Evolutionary conservation across 1,284 basidiomycete species (phyloP), one percentile per base, ranked within the genome.

Genomic region (Gomphus bonarii): DNA sequence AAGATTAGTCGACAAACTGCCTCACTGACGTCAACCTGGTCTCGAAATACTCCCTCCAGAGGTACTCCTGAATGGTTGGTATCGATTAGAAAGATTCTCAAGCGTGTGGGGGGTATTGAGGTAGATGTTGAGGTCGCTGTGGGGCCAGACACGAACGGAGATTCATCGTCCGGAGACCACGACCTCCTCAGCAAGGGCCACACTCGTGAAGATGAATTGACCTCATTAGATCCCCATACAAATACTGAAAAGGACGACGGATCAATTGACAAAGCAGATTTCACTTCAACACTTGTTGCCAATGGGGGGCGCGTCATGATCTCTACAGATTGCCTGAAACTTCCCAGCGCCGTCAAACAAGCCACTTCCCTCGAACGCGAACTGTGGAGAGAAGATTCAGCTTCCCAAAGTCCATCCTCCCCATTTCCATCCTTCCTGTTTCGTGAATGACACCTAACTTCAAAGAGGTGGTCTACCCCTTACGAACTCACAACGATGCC

Each of bases 1-100:
- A 84, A 78, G 33, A 73, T 88, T 33, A 80, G 88, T 14, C 78
- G 80, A 36, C 38, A 31, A 18, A 58, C 57, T 20, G 43, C 47
- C 3, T 30, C 57, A 6, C 33, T 53, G 42, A 46, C 50, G 1
- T 53, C 57, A 14, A 35, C 40, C 12, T 58, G 47, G 48, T 57
- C 55, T 42, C 48, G 50, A 16, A 18, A 33, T 22, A 25, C 38
- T 18, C 11, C 49, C 31, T 25, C 38, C 38, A 20, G 43, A 25
- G 43, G 43, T 22, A 42, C 30, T 35, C 49, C 57, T 2, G 57
- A 58, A 8, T 58, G 57, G 57, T 36, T 58, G 22, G 36, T n/a
- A 1, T 46, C 46, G 40, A 54, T 25, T 28, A 11, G 18, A 54
- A 43, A 10, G 52, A 10, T 54, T 9, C 1, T 11, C 28, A 54